Evolutionary conservation across 495 filamentous ascomycete species (phyloP).

Genomic region (Neurospora cerealis): DNA sequence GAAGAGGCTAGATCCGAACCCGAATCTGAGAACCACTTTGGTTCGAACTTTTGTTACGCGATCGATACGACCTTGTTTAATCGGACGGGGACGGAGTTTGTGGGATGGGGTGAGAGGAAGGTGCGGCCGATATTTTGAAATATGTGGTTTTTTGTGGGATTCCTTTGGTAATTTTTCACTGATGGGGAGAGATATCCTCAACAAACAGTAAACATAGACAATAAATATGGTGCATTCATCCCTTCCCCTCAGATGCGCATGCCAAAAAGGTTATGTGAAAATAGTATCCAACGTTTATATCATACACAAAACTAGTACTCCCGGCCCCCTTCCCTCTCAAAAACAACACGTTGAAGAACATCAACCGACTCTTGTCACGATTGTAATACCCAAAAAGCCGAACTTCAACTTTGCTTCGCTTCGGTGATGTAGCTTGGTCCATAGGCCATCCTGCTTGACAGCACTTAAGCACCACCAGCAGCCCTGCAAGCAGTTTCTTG

Average conservation of each 20-base stretch:
- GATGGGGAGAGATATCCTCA: too few species aligned
- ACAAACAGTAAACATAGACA: neutral
- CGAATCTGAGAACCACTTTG: neutral
- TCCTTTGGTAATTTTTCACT: too few species aligned
- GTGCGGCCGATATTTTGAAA: neutral
- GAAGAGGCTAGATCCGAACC: neutral
- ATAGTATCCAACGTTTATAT: neutral
- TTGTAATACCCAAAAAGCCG: neutral
- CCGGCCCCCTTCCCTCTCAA: neutral
- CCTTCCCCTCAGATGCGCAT: neutral
- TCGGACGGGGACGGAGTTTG: neutral
- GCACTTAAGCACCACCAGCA: slow-evolving; percentile 10
- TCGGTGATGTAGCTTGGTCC: neutral
- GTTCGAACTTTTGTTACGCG: too few species aligned
- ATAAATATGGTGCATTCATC: neutral
- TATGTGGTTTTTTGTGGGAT: neutral
- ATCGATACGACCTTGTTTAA: neutral
- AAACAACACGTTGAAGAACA: neutral
- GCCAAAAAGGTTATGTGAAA: neutral
- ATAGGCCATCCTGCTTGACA: neutral
- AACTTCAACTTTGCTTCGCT: neutral
- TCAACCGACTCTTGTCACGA: too few species aligned
- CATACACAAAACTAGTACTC: neutral
- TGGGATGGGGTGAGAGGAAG: neutral
- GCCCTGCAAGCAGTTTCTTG: slow-evolving; percentile 27